Percentiles rank a stretch among this genome's conserved stretches.
Evolutionary conservation across 768 basidiomycete genomes (phyloP).

Genomic region (Lactifluus volemus): DNA sequence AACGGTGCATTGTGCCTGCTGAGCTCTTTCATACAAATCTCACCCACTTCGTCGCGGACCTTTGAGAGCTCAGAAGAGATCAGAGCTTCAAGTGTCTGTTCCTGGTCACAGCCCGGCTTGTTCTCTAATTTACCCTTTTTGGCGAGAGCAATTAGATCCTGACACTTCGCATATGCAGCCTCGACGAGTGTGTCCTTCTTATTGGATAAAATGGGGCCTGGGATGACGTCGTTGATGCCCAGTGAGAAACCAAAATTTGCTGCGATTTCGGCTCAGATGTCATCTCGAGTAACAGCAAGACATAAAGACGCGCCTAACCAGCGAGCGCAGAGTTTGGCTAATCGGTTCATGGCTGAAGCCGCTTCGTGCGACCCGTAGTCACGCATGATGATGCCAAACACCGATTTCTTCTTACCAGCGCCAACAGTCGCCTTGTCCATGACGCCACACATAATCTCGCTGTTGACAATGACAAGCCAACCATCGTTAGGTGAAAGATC

Average conservation of each 20-base stretch:
- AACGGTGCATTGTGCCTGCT: constrained; percentile 93
- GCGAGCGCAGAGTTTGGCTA: constrained; percentile 92
- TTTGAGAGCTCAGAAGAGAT: constrained; percentile 91
- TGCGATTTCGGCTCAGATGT: constrained; percentile 28
- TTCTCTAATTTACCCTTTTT: constrained; percentile 91
- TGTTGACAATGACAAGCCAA: constrained; percentile 94
- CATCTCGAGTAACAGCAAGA: neutral
- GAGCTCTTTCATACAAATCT: constrained; percentile 98
- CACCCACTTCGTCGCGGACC: constrained; percentile 92
- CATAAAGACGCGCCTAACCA: constrained; percentile 61
- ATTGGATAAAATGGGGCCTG: constrained; percentile 69
- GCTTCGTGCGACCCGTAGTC: constrained; percentile 96
- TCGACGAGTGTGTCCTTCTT: constrained; percentile 85
- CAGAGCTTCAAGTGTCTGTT: constrained; percentile 93
- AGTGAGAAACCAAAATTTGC: constrained; percentile 97
- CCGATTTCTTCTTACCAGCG: constrained; percentile 98
- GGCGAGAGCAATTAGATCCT: constrained; percentile 78
- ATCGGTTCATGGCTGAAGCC: constrained; percentile 87
- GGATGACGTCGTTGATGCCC: constrained; percentile 98
- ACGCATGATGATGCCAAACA: constrained; percentile 94
- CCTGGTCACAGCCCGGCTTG: constrained; percentile 95
- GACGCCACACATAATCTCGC: constrained; percentile 98
- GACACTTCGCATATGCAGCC: constrained; percentile 81
- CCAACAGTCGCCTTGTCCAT: constrained; percentile 99
- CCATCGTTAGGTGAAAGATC: constrained; percentile 97